Percentiles rank a stretch among this genome's conserved stretches.
Conservation (phyloP, 495 filamentous ascomycete genomes). For the Xylaria grammica region DNA sequence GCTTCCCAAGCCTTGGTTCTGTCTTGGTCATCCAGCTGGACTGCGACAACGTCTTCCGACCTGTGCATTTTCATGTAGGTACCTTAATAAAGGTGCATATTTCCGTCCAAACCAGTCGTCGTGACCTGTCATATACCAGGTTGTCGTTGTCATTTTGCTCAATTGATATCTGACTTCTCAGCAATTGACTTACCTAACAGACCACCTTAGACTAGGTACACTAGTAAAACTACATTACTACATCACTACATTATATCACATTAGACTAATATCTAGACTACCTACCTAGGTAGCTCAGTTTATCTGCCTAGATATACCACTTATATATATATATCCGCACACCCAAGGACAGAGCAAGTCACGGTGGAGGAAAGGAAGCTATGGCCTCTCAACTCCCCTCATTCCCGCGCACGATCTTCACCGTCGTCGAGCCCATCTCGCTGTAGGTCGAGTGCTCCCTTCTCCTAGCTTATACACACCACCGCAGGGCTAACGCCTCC, state of each 20-base stretch:
- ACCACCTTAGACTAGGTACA: neutral
- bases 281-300: no score
- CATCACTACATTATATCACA: no score
- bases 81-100: no score
- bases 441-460: conserved; percentile 52
- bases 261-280: no score
- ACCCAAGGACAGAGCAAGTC: neutral
- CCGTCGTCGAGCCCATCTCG: conserved; percentile 70
- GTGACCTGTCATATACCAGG: neutral
- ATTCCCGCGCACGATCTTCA: conserved; percentile 60
- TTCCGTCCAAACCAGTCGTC: neutral
- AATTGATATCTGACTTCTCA: conserved; percentile 11
- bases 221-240: no score
- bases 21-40: no score
- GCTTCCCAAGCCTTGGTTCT: no score
- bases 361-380: neutral
- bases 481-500: neutral
- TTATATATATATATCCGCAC: conserved; percentile 8
- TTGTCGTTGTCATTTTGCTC: neutral
- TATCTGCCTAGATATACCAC: neutral
- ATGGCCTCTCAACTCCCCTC: conserved; percentile 60
- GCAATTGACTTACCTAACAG: neutral
- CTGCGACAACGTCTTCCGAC: no score
- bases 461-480: conserved; percentile 20
- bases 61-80: neutral